Evolutionary conservation across 164 flowering plant genomes (phyloP).

Genomic region (Vitis amurensis): DNA sequence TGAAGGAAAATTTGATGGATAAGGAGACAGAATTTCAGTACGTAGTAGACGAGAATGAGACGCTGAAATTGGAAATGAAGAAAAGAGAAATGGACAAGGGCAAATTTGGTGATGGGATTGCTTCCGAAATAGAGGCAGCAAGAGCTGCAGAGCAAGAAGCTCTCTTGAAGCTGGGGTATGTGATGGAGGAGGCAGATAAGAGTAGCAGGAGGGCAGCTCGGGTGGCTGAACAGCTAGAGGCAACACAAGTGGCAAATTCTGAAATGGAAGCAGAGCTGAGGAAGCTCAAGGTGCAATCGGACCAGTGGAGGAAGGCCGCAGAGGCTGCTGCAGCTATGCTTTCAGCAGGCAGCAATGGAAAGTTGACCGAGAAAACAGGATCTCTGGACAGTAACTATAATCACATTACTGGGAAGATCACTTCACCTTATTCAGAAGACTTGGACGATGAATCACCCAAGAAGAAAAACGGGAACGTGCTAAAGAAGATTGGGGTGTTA

Average conservation of each 20-base stretch:
- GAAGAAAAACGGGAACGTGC: constrained; percentile 81
- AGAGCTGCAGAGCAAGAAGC: constrained; percentile 64
- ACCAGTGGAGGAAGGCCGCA: constrained; percentile 99
- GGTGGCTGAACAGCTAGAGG: constrained; percentile 77
- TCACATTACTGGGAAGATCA: constrained; percentile 34
- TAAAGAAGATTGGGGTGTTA: constrained; percentile 80
- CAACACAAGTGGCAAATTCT: constrained; percentile 58
- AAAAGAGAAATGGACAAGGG: constrained; percentile 34
- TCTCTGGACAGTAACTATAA: constrained; percentile 60
- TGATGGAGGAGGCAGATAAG: constrained; percentile 69
- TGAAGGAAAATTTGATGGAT: constrained; percentile 60
- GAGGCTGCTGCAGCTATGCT: constrained; percentile 94
- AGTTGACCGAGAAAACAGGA: constrained; percentile 58
- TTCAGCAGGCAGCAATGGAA: constrained; percentile 64
- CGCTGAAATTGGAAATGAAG: constrained; percentile 47
- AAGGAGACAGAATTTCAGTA: constrained; percentile 73
- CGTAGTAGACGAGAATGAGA: constrained; percentile 65
- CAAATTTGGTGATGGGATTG: constrained; percentile 25
- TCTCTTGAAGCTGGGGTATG: constrained; percentile 49
- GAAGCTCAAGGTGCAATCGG: constrained; percentile 83
- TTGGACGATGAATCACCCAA: constrained; percentile 71
- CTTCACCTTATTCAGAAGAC: constrained; percentile 66
- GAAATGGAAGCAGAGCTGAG: constrained; percentile 88
- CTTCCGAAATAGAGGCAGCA: constrained; percentile 41
- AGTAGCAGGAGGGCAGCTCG: constrained; percentile 48